A percentile compares a stretch with the other conserved stretches of the same genome.
Conservation (phyloP, 306 rosid genomes). For the Lathyrus oleraceus region DNA sequence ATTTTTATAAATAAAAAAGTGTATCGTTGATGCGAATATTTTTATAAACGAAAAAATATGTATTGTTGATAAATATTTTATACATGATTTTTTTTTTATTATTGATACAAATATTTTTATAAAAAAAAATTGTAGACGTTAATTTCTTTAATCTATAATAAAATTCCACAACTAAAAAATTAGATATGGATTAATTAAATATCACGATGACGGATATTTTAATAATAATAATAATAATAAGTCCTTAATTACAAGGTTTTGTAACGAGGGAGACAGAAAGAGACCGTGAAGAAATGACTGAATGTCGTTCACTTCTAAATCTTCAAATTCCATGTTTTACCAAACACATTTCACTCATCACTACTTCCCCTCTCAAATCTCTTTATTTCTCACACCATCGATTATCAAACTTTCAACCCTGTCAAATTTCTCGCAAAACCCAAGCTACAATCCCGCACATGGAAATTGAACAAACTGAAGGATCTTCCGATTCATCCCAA, state of each 20-base stretch:
- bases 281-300: constrained; percentile 42
- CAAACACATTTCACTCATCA: constrained; percentile 9
- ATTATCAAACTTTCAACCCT: constrained; percentile 28
- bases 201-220: too few relatives aligned
- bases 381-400: constrained; percentile 36
- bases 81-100: too few relatives aligned
- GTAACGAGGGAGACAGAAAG: not conserved
- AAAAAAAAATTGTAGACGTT: too few relatives aligned
- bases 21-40: too few relatives aligned
- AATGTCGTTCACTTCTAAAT: constrained; percentile 35
- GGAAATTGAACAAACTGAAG: constrained; percentile 56
- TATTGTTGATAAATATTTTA: too few relatives aligned
- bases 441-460: constrained; percentile 51
- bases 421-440: constrained; percentile 40
- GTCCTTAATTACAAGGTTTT: not conserved
- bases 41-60: too few relatives aligned
- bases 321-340: constrained; percentile 32
- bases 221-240: too few relatives aligned
- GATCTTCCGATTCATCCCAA: constrained; percentile 35
- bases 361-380: constrained; percentile 23
- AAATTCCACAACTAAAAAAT: too few relatives aligned
- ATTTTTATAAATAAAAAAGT: too few relatives aligned
- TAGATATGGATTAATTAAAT: too few relatives aligned
- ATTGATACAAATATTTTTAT: too few relatives aligned
- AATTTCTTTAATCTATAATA: too few relatives aligned